Conservation (phyloP, 1,139 yeast species). For the Taphrina flavorubra region DNA sequence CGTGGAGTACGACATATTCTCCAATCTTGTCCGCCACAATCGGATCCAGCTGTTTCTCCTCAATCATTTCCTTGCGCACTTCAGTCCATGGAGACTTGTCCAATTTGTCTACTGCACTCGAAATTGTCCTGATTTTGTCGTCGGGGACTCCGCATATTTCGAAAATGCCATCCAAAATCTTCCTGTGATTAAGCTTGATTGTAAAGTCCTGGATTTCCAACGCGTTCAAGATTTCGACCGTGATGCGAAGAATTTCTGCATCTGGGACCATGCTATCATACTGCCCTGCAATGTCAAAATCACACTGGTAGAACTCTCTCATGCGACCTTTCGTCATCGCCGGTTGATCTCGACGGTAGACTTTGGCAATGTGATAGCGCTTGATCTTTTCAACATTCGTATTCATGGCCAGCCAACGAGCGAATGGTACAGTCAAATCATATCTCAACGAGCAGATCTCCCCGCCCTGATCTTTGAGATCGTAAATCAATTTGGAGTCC, state of each 20-base stretch:
- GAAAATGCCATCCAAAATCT: conserved; percentile 92
- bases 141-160: conserved; percentile 92
- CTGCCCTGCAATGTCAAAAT: conserved; percentile 90
- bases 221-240: conserved; percentile 81
- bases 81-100: conserved; percentile 92
- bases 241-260: conserved; percentile 78
- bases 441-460: conserved; percentile 92
- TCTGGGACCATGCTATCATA: conserved; percentile 97
- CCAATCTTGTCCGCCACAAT: conserved; percentile 93
- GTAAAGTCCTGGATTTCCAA: conserved; percentile 88
- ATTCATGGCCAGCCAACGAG: conserved; percentile 94
- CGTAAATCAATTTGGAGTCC: conserved; percentile 92
- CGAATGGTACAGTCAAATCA: conserved; percentile 97
- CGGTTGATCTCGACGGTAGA: conserved; percentile 97
- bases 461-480: conserved; percentile 97
- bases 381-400: conserved; percentile 78
- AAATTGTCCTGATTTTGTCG: conserved; percentile 89
- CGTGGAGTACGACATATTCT: conserved; percentile 82
- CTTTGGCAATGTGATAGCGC: conserved; percentile 96
- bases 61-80: conserved; percentile 88
- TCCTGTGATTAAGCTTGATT: conserved; percentile 90
- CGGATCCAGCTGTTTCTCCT: conserved; percentile 85
- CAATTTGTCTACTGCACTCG: conserved; percentile 93
- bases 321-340: conserved; percentile 99
- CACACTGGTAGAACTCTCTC: conserved; percentile 99